Evolutionary conservation across 176 grass and related monocot genomes (phyloP).

Genomic region (Echinochloa phyllopogon): DNA sequence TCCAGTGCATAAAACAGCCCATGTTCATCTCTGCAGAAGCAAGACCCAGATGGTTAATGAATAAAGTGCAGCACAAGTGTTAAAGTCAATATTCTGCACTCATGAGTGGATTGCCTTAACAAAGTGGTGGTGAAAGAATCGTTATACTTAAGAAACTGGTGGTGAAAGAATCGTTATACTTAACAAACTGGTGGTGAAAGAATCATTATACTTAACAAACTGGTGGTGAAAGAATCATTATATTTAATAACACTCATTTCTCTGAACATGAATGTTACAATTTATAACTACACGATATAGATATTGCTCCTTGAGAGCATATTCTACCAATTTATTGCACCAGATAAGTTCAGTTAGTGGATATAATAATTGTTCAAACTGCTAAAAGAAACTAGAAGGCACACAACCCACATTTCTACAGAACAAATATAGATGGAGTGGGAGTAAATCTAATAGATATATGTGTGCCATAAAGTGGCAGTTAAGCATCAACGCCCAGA

Average conservation of each 20-base stretch:
- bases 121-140: background rate
- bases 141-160: background rate
- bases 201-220: slow-evolving; percentile 1
- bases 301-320: background rate
- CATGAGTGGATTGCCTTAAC: background rate
- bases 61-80: background rate
- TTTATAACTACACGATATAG: background rate
- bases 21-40: slow-evolving; percentile 52
- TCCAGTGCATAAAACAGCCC: slow-evolving; percentile 84
- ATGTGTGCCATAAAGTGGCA: background rate
- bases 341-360: background rate
- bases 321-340: slow-evolving; percentile 8
- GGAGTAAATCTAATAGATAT: background rate
- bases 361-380: background rate
- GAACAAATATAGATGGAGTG: background rate
- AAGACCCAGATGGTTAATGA: slow-evolving; percentile 13
- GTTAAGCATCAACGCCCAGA: background rate
- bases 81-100: background rate
- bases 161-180: no score
- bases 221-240: background rate
- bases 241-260: background rate
- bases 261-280: background rate
- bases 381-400: slow-evolving; percentile 4
- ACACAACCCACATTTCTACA: background rate
- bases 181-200: background rate